Base-by-base conservation (phyloP, 2,329 filamentous ascomycete species). In the Exutisphaerella laricina region DNA sequence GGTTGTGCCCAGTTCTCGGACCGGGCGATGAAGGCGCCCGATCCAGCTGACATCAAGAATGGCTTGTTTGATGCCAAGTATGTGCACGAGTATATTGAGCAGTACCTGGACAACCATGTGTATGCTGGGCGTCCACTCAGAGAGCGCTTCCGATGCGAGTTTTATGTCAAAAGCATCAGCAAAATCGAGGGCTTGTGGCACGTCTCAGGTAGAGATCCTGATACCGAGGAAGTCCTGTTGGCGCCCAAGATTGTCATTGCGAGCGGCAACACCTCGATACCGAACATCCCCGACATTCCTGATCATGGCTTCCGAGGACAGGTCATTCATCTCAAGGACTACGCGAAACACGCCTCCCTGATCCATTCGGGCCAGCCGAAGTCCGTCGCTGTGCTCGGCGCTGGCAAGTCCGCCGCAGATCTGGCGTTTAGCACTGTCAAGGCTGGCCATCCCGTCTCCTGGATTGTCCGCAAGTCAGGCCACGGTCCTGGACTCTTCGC, bases 321-420 rank as follows among this genome's bases (percentile, higher is more conserved):
- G 12, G 32, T 46, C 30, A 43, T 67, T 9, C 65, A 67, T 42
- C 58, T 59, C 12, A 53, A 58, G 22, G 56, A 63, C 33, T 65
- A 66, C 43, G 63, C 31, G 30, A 14, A 47, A 57, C 29, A 16
- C 16, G 29, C 29, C 12, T n/a, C 10, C 8, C 2, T 2, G 29
- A n/a, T 32, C 12, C 12, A n/a, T 8, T 32, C 29, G 8, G 12
- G 12, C 3, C 8, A 10, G 14, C 14, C 29, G 12, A 32, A 32
- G 35, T 50, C 60, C 25, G 36, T 66, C 22, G 43, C 58, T 2
- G 57, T 68, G 1, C 30, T 66, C 10, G 65, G 66, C 10, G 65
- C 53, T 3, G 63, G 57, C 9, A 66, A 67, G 35, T 68, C 65
- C 5, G 55, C 65, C 4, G 65, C 62, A 13, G 66, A 68, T 45